These are phyloP conservation scores for Trichothecium sympodiale DNA, from an alignment of 2,329 filamentous ascomycete genomes.

Conservation along the genomic window DNA sequence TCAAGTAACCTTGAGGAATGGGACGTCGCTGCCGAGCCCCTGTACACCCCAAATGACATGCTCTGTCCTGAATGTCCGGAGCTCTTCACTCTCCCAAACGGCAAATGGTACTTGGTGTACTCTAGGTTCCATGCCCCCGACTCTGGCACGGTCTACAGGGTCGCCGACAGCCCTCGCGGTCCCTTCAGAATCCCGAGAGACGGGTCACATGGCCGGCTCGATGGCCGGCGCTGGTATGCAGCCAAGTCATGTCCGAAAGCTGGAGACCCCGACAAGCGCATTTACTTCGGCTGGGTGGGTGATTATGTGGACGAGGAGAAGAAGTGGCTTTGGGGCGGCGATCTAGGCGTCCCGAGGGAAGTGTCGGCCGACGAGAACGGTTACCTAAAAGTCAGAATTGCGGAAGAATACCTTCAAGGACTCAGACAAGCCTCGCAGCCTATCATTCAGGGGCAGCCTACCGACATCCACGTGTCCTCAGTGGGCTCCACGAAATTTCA, in stretches of 20 bases:
- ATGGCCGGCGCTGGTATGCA: constrained; percentile 24
- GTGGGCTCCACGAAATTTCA: no score
- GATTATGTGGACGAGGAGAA: constrained; percentile 19
- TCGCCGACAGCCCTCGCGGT: constrained; percentile 20
- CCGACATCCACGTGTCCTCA: no score
- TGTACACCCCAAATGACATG: constrained; percentile 21
- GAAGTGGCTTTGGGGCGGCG: constrained; percentile 26
- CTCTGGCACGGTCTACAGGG: constrained; percentile 22
- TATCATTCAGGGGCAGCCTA: no score
- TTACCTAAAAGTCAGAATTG: constrained; percentile 13
- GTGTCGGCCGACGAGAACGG: constrained; percentile 16
- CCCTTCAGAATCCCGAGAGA: constrained; percentile 23
- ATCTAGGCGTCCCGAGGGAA: constrained; percentile 19
- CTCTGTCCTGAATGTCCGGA: constrained; percentile 26
- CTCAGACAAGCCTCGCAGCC: no score
- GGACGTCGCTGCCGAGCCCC: constrained; percentile 17
- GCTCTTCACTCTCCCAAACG: constrained; percentile 20
- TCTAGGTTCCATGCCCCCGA: constrained; percentile 21
- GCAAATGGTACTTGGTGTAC: constrained; percentile 23
- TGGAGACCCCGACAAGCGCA: constrained; percentile 15
- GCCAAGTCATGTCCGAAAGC: constrained; percentile 21
- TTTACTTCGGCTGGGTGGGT: constrained; percentile 23
- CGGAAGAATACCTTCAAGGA: constrained; percentile 8
- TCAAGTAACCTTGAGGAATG: constrained; percentile 19
- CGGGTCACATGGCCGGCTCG: constrained; percentile 20